These are phyloP conservation scores for Claviceps lovelessii DNA, from an alignment of 2,329 filamentous ascomycete genomes.

Conservation along the genomic window DNA sequence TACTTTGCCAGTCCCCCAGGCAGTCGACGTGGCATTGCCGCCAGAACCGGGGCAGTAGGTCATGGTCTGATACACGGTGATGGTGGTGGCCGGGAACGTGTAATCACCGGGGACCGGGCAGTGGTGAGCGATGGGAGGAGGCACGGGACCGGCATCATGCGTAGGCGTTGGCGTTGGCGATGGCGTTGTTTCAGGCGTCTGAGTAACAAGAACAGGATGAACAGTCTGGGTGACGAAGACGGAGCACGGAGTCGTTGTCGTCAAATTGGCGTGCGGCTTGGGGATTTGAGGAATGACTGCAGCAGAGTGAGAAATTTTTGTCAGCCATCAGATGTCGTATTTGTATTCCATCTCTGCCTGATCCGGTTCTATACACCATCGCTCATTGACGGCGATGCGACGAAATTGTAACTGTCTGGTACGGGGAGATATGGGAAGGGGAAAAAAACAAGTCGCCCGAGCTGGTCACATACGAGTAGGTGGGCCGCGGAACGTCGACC, in stretches of 20 bases:
- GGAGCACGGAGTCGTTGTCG: constrained; percentile 3
- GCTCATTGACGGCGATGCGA: too few species aligned
- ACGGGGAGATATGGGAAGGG: too few species aligned
- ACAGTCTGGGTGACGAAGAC: background rate
- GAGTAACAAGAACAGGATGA: background rate
- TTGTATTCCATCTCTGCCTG: too few species aligned
- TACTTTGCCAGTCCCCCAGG: too few species aligned
- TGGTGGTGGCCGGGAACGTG: constrained; percentile 59
- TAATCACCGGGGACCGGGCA: constrained; percentile 57
- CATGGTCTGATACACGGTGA: constrained; percentile 51
- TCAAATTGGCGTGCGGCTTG: background rate
- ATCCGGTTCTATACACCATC: too few species aligned
- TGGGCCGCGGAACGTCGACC: constrained; percentile 54
- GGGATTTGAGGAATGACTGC: too few species aligned
- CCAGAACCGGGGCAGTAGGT: constrained; percentile 54
- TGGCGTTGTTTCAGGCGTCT: too few species aligned
- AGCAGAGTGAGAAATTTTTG: too few species aligned
- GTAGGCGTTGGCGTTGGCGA: background rate
- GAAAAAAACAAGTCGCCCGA: too few species aligned
- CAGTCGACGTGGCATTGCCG: constrained; percentile 16
- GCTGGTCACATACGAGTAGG: constrained; percentile 40
- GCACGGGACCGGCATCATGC: constrained; percentile 20
- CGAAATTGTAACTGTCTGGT: too few species aligned
- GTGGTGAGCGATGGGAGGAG: constrained; percentile 35
- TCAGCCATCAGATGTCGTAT: too few species aligned